Conservation (phyloP, 176 grass and related monocot species). For the Secale cereale region DNA sequence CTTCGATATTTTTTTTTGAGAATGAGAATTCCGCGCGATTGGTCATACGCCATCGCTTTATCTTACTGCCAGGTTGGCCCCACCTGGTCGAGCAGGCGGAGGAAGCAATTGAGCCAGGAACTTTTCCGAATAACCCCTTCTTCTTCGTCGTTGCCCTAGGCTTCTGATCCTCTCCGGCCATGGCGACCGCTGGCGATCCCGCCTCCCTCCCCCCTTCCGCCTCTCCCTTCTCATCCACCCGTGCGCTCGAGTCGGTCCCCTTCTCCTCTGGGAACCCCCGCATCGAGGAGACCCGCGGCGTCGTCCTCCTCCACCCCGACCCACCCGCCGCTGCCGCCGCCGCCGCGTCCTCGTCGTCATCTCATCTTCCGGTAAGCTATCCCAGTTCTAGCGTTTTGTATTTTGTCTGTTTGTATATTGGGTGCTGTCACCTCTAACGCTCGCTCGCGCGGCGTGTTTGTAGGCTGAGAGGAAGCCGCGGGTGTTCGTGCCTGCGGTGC, state of each 20-base stretch:
- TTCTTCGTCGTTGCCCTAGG: slow-evolving; percentile 10
- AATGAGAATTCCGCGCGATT: not conserved
- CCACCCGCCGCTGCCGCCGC: not conserved
- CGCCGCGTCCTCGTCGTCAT: not conserved
- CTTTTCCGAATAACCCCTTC: not conserved
- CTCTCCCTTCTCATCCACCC: slow-evolving; percentile 7
- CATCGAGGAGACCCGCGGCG: slow-evolving; percentile 89
- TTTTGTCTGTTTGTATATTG: not conserved
- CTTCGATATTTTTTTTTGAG: too few relatives aligned
- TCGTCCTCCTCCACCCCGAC: slow-evolving; percentile 67
- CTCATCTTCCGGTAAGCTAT: slow-evolving; percentile 52
- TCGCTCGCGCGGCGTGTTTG: not conserved
- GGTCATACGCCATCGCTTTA: too few relatives aligned
- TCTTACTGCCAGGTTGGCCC: slow-evolving; percentile 11
- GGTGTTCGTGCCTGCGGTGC: slow-evolving; percentile 78
- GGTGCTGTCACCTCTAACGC: not conserved
- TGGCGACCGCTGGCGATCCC: slow-evolving; percentile 24
- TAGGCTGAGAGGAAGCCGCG: slow-evolving; percentile 79
- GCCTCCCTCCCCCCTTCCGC: not conserved
- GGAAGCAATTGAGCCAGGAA: not conserved
- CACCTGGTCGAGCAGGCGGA: not conserved
- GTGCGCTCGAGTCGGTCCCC: slow-evolving; percentile 40
- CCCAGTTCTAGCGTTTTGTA: not conserved
- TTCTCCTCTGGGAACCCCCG: slow-evolving; percentile 95
- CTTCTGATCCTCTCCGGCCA: slow-evolving; percentile 22